These are phyloP conservation scores for Steccherinum ochraceum DNA, from an alignment of 768 basidiomycete genomes.

Conservation along the genomic window DNA sequence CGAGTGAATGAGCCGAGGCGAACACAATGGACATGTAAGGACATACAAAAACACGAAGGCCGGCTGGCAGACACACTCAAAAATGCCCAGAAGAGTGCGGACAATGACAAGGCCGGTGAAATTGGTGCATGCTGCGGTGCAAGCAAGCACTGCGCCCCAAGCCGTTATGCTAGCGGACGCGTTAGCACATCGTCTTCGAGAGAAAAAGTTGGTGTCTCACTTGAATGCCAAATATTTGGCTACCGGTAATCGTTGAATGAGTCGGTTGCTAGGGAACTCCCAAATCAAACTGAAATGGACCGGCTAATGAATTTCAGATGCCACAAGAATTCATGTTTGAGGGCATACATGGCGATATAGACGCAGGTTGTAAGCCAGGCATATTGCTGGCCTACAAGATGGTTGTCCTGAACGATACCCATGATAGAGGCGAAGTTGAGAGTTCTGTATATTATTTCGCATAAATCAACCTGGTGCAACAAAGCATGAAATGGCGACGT, in stretches of 20 bases:
- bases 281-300: slow-evolving; percentile 25
- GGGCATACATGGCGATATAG: slow-evolving; percentile 1
- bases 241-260: slow-evolving; percentile 42
- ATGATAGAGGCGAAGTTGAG: slow-evolving; percentile 43
- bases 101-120: slow-evolving; percentile 39
- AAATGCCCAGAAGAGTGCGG: slow-evolving; percentile 40
- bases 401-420: slow-evolving; percentile 37
- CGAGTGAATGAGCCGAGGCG: background rate
- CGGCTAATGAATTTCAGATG: too few relatives aligned
- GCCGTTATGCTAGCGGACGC: slow-evolving; percentile 24
- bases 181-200: background rate
- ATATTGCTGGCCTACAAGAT: slow-evolving; percentile 44
- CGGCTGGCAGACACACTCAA: slow-evolving; percentile 43
- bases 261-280: slow-evolving; percentile 43
- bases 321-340: slow-evolving; percentile 1
- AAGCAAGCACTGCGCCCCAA: slow-evolving; percentile 43
- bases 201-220: slow-evolving; percentile 17
- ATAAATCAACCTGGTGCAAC: background rate
- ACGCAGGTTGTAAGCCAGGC: slow-evolving; percentile 42
- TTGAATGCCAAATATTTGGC: slow-evolving; percentile 43
- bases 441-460: too few relatives aligned
- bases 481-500: slow-evolving; percentile 1
- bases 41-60: slow-evolving; percentile 39
- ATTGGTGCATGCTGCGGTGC: slow-evolving; percentile 41
- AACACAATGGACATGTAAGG: background rate